Evolutionary conservation across 768 basidiomycete genomes (phyloP), one percentile per base, ranked within the genome.

Genomic region (Collybia mongolica): DNA sequence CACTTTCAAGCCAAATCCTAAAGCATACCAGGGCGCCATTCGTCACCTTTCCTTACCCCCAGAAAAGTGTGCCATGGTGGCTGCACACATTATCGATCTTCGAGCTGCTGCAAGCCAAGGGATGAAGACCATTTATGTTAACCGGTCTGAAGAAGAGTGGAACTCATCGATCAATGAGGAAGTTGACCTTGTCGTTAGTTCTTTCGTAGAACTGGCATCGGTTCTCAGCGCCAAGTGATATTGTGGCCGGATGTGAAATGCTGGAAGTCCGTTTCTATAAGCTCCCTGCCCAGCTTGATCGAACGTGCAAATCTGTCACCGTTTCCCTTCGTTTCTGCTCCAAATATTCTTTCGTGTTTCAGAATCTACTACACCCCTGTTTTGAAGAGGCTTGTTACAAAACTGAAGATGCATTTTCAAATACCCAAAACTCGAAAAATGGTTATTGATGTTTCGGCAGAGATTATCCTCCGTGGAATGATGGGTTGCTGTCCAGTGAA

Each of bases 1-100:
- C 7, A 75, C 77, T 0, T 87, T 78, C 70, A 88, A 88, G 59
- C 83, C 86, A 2, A 77, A 79, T 59, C 75, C 75, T 7, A 68
- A 75, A 37, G 70, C 76, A 0, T 88, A 87, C 55, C 63, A 72
- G 1, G 70, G 73, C 2, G 77, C 79, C 1, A 62, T 74, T 0
- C 67, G 71, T 6, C 77, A 84, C 53, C 74, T 88, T 6, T 65
- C 71, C 1, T 53, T 83, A 3, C 64, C 71, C 1, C 78, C 84
- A 0, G 56, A 74, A 8, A 73, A 74, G 36, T 71, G 77, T 35
- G 84, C 79, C 1, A 80, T 88, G 78, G 85, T 88, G 7, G 84
- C 86, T 0, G 73, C 84, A 6, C 86, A 88, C 64, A 69, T 71
- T 3, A 71, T 65, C 49, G 86, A 88, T 57, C 68, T 86, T 11